Conservation (phyloP, 1,139 yeast species). For the Barnettozyma hawaiiensis region DNA sequence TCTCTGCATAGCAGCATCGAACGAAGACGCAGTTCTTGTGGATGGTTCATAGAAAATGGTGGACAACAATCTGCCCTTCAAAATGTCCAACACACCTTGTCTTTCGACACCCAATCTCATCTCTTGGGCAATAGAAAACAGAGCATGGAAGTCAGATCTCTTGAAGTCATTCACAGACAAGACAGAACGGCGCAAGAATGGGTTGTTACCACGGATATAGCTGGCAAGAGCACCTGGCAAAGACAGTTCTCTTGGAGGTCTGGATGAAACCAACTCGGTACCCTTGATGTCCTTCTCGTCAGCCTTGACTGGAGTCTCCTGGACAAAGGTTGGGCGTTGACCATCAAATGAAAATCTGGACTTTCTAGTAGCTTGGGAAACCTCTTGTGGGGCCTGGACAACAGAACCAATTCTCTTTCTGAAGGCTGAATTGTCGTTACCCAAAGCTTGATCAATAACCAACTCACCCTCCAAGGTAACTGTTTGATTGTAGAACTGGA, state of each 20-base stretch:
- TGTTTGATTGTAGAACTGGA: slow-evolving; percentile 69
- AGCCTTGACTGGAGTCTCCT: slow-evolving; percentile 21
- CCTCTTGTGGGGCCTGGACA: slow-evolving; percentile 22
- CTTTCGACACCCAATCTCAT: slow-evolving; percentile 96
- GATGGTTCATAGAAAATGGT: slow-evolving; percentile 98
- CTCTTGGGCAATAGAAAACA: slow-evolving; percentile 97
- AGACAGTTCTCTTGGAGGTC: slow-evolving; percentile 61
- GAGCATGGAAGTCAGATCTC: slow-evolving; percentile 82
- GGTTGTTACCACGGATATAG: slow-evolving; percentile 74
- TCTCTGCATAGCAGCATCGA: slow-evolving; percentile 99
- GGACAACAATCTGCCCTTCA: slow-evolving; percentile 86
- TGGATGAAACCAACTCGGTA: slow-evolving; percentile 67
- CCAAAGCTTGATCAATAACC: slow-evolving; percentile 51
- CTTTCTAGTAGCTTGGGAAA: slow-evolving; percentile 25
- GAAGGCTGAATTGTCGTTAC: slow-evolving; percentile 44
- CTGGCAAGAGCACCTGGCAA: slow-evolving; percentile 76
- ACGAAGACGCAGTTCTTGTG: slow-evolving; percentile 92
- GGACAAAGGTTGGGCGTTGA: slow-evolving; percentile 43
- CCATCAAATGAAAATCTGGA: slow-evolving; percentile 39
- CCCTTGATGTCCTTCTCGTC: slow-evolving; percentile 49
- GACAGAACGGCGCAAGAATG: slow-evolving; percentile 83
- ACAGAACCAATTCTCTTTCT: slow-evolving; percentile 25
- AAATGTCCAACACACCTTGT: slow-evolving; percentile 86
- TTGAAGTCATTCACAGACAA: slow-evolving; percentile 82
- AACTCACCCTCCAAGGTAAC: slow-evolving; percentile 80